Base-by-base conservation (phyloP, 2,329 filamentous ascomycete genomes). In the Phialemoniopsis sp. region DNA sequence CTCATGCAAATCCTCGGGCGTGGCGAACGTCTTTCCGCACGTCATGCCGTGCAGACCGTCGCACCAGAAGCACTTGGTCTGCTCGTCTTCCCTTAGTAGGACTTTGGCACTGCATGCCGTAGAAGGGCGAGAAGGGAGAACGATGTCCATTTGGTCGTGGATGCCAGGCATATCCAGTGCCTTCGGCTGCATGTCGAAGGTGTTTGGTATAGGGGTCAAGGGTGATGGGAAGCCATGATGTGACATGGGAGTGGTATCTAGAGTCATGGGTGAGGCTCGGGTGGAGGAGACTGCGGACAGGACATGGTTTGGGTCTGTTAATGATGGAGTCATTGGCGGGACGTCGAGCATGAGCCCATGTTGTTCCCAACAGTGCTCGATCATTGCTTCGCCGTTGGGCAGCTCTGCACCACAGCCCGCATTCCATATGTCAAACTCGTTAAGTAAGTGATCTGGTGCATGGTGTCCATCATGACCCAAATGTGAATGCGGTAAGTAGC, bases 1-100 rank as follows among this genome's bases (percentile, higher is more conserved):
- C 15, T 64, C 58, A 48, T 82, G 78, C 28, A 83, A 63, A 5
- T 68, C 64, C 34, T 72, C 66, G 13, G 73, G 62, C 18, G 65
- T 59, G 2, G 55, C 51, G 44, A 73, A 76, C 1, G 51, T 50
- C 19, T 49, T 46, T 13, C 50, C 49, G 35, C 59, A 62, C 8
- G 55, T 46, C 5, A 35, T 29, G 7, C 42, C 32, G 16, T 45
- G 44, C 4, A 42, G 37, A 9, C 46, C 40, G 9, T 57, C 47
- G 14, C 54, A 54, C 59, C 59, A 62, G 15, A 55, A 41, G 39
- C 59, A 62, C 37, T 44, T 43, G 40, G 54, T 49, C 34, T 52
- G 50, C 10, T 48, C 41, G 5, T 48, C 21, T 26, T 26, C 21
- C 10, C 21, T 6, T 6, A 26, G 21, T 6, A 26, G 21, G 21